phyloP scores from a whole-genome alignment of 257 asterid species.

The Solanum tarapatanum region DNA sequence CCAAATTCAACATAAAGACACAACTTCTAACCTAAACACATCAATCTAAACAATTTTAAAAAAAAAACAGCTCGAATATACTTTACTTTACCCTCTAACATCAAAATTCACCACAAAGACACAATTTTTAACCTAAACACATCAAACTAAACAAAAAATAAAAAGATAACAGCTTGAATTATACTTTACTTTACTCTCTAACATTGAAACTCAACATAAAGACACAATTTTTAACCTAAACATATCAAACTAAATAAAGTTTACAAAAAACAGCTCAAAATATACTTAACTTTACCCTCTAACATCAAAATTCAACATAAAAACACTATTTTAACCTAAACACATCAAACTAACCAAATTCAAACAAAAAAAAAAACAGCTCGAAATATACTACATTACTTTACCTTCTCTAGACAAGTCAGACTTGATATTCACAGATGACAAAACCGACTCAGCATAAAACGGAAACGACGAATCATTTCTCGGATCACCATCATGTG shows the following conservation, averaged over 20 bases:
- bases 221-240: neutral
- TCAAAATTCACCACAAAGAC: neutral
- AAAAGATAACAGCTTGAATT: neutral
- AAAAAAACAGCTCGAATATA: neutral
- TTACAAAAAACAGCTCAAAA: neutral
- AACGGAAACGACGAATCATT: conserved; percentile 14
- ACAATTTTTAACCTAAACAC: neutral
- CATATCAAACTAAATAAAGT: neutral
- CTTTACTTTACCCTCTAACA: neutral
- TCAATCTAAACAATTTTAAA: neutral
- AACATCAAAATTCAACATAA: neutral
- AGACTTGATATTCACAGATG: conserved; percentile 34
- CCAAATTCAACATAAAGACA: neutral
- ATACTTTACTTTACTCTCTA: conserved; percentile 21
- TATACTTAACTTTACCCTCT: neutral
- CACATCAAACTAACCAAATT: neutral
- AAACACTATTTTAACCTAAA: neutral
- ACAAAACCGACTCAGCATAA: conserved; percentile 10
- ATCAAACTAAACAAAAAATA: neutral
- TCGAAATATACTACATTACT: neutral
- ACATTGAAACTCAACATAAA: neutral
- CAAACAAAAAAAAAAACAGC: no score
- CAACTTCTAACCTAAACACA: neutral
- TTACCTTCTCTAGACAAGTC: conserved; percentile 66
- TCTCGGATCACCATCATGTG: conserved; percentile 31